phyloP scores from a whole-genome alignment of 139 green algal species.

The Coelastrella sp. region DNA sequence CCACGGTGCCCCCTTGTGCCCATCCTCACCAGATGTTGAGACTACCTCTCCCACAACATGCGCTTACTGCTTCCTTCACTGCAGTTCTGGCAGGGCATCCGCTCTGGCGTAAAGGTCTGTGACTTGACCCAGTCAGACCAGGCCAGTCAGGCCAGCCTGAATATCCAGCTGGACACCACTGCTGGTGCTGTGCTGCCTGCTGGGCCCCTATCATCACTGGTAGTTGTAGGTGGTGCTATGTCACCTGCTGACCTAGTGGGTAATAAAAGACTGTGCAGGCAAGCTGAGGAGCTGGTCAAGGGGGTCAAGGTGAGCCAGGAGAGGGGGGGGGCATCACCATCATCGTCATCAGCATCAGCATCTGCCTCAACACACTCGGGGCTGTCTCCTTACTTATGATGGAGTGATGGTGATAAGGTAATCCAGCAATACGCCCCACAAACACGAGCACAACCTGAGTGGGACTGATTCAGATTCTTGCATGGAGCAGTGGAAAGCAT shows the following conservation, averaged over 20 bases:
- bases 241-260: slow-evolving; percentile 6
- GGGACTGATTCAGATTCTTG: too few species aligned
- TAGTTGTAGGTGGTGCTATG: background rate
- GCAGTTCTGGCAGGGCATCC: slow-evolving; percentile 26
- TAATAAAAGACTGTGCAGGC: background rate
- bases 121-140: background rate
- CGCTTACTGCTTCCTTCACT: background rate
- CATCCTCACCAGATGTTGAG: too few species aligned
- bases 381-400: too few species aligned
- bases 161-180: background rate
- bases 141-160: background rate
- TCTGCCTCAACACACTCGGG: too few species aligned
- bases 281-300: background rate
- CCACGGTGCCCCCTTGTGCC: too few species aligned
- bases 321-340: too few species aligned
- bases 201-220: background rate
- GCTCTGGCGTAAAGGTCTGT: background rate
- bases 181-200: slow-evolving; percentile 6
- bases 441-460: too few species aligned
- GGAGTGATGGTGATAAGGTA: too few species aligned
- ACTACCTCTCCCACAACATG: too few species aligned
- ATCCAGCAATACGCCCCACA: too few species aligned
- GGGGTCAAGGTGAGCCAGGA: slow-evolving; percentile 1
- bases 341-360: too few species aligned
- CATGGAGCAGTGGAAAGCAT: too few species aligned